These are phyloP conservation scores for Alternaria consortialis DNA, from an alignment of 2,329 filamentous ascomycete genomes.

Conservation along the genomic window DNA sequence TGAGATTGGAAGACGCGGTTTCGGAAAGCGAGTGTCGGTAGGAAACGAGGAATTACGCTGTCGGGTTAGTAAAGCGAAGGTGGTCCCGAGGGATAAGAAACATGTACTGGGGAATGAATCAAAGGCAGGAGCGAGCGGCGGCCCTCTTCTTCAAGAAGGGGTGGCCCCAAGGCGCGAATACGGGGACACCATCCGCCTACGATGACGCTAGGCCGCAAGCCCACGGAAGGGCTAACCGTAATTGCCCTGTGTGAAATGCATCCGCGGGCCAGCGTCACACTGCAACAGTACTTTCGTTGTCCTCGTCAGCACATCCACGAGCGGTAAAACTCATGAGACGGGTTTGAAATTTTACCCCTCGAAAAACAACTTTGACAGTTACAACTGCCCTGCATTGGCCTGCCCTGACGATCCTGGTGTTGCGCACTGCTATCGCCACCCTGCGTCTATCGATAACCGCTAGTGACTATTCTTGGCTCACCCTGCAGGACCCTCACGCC, in stretches of 20 bases:
- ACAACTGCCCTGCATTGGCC: conserved; percentile 7
- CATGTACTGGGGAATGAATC: not conserved
- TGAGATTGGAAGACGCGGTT: conserved; percentile 14
- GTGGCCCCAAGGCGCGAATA: conserved; percentile 7
- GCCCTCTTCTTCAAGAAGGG: conserved; percentile 12
- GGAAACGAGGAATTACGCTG: conserved; percentile 11
- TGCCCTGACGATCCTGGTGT: conserved; percentile 2
- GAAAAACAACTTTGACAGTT: not conserved
- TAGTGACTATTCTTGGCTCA: conserved; percentile 14
- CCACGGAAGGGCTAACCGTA: not conserved
- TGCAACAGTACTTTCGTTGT: not conserved
- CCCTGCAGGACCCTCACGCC: conserved; percentile 7
- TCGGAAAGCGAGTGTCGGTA: conserved; percentile 36
- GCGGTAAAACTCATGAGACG: not conserved
- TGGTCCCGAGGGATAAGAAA: conserved; percentile 10
- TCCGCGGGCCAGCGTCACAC: not conserved
- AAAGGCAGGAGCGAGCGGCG: conserved; percentile 7
- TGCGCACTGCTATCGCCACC: conserved; percentile 12
- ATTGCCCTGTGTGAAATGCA: not conserved
- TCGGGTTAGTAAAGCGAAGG: conserved; percentile 18
- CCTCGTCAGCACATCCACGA: not conserved
- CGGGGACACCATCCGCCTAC: conserved; percentile 7
- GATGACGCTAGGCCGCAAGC: not conserved
- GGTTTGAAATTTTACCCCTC: not conserved
- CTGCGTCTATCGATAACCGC: conserved; percentile 20